Base-by-base conservation (phyloP, 2,329 filamentous ascomycete species). In the Nannizzia gypsea region DNA sequence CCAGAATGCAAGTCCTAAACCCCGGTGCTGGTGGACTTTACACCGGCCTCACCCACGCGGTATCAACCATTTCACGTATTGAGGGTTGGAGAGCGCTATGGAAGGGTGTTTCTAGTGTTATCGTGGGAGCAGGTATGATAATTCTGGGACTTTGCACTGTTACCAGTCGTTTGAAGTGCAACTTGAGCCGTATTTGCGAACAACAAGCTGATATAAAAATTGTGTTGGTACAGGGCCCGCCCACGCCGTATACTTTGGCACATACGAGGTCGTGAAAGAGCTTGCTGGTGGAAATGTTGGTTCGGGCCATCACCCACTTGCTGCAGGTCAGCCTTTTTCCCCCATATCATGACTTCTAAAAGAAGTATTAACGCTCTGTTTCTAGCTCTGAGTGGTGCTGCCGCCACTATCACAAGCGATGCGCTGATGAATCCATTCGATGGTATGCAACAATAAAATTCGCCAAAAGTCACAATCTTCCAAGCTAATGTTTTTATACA, bases 351-450 rank as follows among this genome's bases (percentile, higher is more conserved):
- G 8, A 6, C 6, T 11, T n/a, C 8, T 36, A 13, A 31, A 50
- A 50, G n/a, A 24, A 17, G 11, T 54, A 24, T 36, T 61, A 54
- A 61, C 24, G 22, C 31, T 40, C 54, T 24, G 6, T 42, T 61
- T 61, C 38, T 71, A 96, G 93, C 90, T 63, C 87, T 90, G 64
- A 96, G 90, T 71, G 93, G 93, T 75, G 92, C 93, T 62, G 89
- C 89, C 67, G 93, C 93, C 65, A 97, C 93, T 6, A 96, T 97
- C 72, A 89, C 92, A 38, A 96, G 91, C 73, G 93, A 99, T 78
- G 93, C 93, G 59, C 84, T 99, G 66, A 99, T 99, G 93, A 99
- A 97, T 71, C 93, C 93, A 22, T 99, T 99, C 72, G 93, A 99
- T 77, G 90, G 90, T 96, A 81, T 69, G 83, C 13, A 9, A 34